These are phyloP conservation scores for Pilobolus umbonatus DNA, from an alignment of 192 early-diverging fungal species.

Conservation along the genomic window DNA sequence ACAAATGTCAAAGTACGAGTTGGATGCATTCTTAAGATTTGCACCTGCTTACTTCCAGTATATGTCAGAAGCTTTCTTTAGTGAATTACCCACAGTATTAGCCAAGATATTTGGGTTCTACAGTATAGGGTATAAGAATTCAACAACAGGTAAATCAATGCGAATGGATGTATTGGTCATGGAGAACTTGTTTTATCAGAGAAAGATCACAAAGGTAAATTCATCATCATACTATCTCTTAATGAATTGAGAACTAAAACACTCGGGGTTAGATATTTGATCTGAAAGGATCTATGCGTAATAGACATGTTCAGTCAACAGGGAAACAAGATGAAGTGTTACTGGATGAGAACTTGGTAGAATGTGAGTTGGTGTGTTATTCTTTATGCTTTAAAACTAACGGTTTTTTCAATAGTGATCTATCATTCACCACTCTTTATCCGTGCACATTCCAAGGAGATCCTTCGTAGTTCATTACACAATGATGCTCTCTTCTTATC, in stretches of 20 bases:
- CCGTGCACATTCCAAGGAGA: conserved; percentile 82
- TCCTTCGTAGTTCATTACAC: conserved; percentile 78
- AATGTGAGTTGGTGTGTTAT: conserved; percentile 46
- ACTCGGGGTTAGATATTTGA: conserved; percentile 77
- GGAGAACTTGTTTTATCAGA: conserved; percentile 94
- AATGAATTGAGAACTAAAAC: not conserved
- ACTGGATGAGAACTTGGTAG: conserved; percentile 90
- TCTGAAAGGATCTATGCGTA: conserved; percentile 92
- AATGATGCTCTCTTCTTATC: conserved; percentile 95
- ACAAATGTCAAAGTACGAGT: conserved; percentile 75
- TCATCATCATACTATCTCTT: not conserved
- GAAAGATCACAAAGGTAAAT: conserved; percentile 61
- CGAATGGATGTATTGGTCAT: conserved; percentile 91
- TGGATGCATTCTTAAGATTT: conserved; percentile 86
- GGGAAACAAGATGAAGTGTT: conserved; percentile 82
- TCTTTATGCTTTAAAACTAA: not conserved
- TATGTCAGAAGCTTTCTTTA: conserved; percentile 74
- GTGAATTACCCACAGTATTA: conserved; percentile 76
- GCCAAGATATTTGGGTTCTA: conserved; percentile 94
- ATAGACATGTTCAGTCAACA: conserved; percentile 86
- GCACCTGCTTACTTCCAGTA: conserved; percentile 89
- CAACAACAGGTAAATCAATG: conserved; percentile 72
- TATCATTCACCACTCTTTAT: conserved; percentile 88
- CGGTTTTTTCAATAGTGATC: conserved; percentile 47
- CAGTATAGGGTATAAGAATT: conserved; percentile 82